Conservation (phyloP, 2,329 filamentous ascomycete genomes). For the Cercospora sesami region DNA sequence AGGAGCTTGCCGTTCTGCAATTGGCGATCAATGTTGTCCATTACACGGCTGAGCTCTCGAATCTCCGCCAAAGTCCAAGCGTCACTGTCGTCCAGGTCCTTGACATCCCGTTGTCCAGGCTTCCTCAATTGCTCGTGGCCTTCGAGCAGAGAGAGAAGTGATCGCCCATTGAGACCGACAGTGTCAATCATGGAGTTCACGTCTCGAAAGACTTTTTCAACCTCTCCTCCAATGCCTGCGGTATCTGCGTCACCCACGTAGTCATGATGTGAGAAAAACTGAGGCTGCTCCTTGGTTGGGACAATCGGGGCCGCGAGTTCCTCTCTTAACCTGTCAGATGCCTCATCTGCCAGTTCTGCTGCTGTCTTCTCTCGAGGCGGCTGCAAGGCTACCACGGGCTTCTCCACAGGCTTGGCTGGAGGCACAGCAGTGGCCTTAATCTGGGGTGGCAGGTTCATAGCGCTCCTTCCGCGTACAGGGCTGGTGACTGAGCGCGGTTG, state of each 20-base stretch:
- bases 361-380: constrained; percentile 44
- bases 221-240: constrained; percentile 48
- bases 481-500: constrained; percentile 57
- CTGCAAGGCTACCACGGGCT: constrained; percentile 32
- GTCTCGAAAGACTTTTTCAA: constrained; percentile 65
- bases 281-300: constrained; percentile 63
- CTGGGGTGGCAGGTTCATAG: constrained; percentile 30
- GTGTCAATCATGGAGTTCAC: constrained; percentile 95
- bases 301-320: constrained; percentile 62
- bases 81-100: constrained; percentile 58
- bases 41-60: constrained; percentile 59
- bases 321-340: constrained; percentile 67
- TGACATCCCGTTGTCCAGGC: constrained; percentile 54
- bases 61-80: constrained; percentile 78
- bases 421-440: constrained; percentile 36
- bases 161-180: constrained; percentile 79
- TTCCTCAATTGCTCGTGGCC: constrained; percentile 63
- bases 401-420: constrained; percentile 37
- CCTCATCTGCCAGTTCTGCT: constrained; percentile 62
- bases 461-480: constrained; percentile 34
- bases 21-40: constrained; percentile 59
- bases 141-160: constrained; percentile 59
- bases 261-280: constrained; percentile 63
- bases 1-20: constrained; percentile 69
- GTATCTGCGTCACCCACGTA: constrained; percentile 45